phyloP scores from a whole-genome alignment of 2,329 filamentous ascomycete species.

The Aspergillus fumigatus region DNA sequence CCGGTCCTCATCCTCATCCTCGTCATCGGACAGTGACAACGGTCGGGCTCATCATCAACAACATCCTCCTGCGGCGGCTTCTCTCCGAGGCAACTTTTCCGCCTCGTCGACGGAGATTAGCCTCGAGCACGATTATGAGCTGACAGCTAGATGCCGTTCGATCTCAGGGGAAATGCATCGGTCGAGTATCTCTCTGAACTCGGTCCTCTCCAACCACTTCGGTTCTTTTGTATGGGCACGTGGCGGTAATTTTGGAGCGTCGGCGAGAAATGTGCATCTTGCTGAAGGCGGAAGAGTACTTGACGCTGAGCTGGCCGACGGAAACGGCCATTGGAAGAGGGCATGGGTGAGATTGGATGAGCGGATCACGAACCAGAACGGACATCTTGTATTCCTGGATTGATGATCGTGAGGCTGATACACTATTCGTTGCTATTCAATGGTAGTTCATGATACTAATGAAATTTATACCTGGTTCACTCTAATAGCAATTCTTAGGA shows the following conservation, averaged over 20 bases:
- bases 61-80: not conserved
- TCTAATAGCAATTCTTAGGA: not conserved
- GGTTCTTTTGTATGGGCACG: constrained; percentile 33
- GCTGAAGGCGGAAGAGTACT: constrained; percentile 27
- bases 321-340: constrained; percentile 27
- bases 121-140: constrained; percentile 30
- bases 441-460: not conserved
- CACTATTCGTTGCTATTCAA: not conserved
- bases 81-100: constrained; percentile 35
- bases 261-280: constrained; percentile 27
- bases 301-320: constrained; percentile 34
- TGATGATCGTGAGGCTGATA: not conserved
- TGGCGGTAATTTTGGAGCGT: constrained; percentile 35
- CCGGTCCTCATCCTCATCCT: not conserved
- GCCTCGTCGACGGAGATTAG: constrained; percentile 28
- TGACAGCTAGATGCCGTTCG: constrained; percentile 34
- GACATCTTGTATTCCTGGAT: constrained; percentile 28
- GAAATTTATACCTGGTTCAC: not conserved
- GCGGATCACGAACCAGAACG: constrained; percentile 36
- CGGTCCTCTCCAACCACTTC: constrained; percentile 34
- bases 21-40: not conserved
- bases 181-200: constrained; percentile 34
- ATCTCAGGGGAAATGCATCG: constrained; percentile 27
- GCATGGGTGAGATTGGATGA: constrained; percentile 34
- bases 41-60: not conserved